phyloP scores from a whole-genome alignment of 2,329 filamentous ascomycete species.

The Onygenales sp. region DNA sequence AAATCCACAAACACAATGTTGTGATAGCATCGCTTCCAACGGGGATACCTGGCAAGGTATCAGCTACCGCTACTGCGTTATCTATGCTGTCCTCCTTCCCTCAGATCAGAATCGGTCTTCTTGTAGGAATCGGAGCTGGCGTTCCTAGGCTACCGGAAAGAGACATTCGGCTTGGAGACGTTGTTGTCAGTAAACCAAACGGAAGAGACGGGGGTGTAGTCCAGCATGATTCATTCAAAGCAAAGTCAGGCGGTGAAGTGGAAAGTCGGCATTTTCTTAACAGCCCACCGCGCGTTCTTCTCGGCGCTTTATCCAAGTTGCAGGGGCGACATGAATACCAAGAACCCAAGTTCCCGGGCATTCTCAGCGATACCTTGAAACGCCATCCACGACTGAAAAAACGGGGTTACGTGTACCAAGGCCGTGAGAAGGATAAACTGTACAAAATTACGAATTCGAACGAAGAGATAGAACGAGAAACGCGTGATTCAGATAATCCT shows the following conservation, averaged over 20 bases:
- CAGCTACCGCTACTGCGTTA: constrained; percentile 7
- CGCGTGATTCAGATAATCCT: neutral
- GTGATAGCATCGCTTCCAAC: constrained; percentile 9
- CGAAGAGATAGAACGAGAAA: neutral
- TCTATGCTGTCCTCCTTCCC: constrained; percentile 12
- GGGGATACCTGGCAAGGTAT: constrained; percentile 2
- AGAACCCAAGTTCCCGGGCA: neutral
- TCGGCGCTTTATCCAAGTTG: constrained; percentile 6
- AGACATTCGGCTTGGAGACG: neutral
- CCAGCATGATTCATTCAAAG: constrained; percentile 21
- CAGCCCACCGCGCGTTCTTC: constrained; percentile 8
- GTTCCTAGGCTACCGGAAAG: constrained; percentile 18
- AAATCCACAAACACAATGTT: constrained; percentile 12
- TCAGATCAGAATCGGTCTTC: constrained; percentile 10
- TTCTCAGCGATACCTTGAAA: neutral
- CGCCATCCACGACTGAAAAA: neutral
- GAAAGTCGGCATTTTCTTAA: constrained; percentile 13
- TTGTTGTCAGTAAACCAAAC: constrained; percentile 13
- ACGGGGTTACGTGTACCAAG: neutral
- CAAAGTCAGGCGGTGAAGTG: constrained; percentile 10
- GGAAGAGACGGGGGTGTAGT: constrained; percentile 15
- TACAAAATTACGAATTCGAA: neutral
- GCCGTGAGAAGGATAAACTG: constrained; percentile 12
- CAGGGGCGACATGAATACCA: constrained; percentile 4
- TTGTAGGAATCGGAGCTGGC: constrained; percentile 17